A percentile compares a stretch with the other conserved stretches of the same genome.
Evolutionary conservation across 2,329 filamentous ascomycete genomes (phyloP).

Genomic region (Talaromyces sp.): DNA sequence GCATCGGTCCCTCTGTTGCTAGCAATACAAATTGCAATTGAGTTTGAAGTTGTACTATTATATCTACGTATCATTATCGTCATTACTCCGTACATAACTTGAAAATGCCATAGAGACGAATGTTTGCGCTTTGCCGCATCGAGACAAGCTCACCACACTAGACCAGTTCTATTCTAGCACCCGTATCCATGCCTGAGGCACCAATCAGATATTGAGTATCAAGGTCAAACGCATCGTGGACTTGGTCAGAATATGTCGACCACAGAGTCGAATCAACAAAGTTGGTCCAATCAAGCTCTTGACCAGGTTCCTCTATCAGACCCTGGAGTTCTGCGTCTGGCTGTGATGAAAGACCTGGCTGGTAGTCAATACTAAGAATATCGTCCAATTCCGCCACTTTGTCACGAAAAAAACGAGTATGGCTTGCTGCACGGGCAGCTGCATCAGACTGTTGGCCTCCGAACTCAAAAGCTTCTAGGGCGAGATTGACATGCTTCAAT

Average conservation of each 20-base stretch:
- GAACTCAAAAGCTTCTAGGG: background rate
- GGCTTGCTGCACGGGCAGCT: background rate
- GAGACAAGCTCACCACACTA: background rate
- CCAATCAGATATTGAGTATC: background rate
- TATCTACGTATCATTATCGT: background rate
- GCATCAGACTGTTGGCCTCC: background rate
- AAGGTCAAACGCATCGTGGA: background rate
- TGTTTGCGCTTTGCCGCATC: background rate
- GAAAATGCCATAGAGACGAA: background rate
- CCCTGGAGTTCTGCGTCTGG: background rate
- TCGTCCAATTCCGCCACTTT: background rate
- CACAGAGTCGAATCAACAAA: background rate
- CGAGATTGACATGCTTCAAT: background rate
- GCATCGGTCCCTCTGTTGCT: background rate
- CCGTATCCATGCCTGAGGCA: background rate
- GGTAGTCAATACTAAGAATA: conserved; percentile 9
- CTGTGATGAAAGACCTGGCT: background rate
- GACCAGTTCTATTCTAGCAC: background rate
- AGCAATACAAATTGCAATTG: background rate
- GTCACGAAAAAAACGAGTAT: background rate
- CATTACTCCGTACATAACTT: background rate
- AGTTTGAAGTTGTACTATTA: background rate
- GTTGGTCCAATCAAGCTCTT: background rate
- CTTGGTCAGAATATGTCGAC: background rate
- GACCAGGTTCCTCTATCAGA: background rate